phyloP scores from a whole-genome alignment of 2,329 filamentous ascomycete genomes.

The Fusarium succisae region DNA sequence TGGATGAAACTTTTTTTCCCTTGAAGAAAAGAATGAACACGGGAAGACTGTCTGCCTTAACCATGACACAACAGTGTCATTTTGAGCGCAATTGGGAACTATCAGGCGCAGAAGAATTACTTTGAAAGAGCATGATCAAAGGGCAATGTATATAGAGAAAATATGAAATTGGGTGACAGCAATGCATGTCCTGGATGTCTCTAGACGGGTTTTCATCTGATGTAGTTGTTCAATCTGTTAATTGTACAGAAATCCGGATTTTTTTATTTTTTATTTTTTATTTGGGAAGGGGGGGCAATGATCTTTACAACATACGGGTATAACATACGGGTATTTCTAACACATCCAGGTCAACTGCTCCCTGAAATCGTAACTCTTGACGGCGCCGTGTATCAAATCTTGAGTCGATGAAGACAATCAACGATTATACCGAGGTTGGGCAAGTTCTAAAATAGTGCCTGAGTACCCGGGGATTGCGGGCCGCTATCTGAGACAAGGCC shows the following conservation, averaged over 20 bases:
- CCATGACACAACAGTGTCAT: constrained; percentile 25
- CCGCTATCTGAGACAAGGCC: constrained; percentile 19
- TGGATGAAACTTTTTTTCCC: constrained; percentile 15
- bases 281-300: not conserved
- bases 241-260: not conserved
- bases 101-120: constrained; percentile 20
- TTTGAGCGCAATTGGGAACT: constrained; percentile 32
- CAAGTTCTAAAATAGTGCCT: not conserved
- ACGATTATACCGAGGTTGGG: not conserved
- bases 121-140: constrained; percentile 23
- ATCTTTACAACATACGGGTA: not conserved
- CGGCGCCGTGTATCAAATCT: not conserved
- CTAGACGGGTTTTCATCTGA: not conserved
- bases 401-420: not conserved
- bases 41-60: constrained; percentile 2
- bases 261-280: not conserved
- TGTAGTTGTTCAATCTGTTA: not conserved
- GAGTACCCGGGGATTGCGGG: constrained; percentile 1
- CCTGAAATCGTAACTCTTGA: not conserved
- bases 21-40: constrained; percentile 12
- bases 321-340: not conserved
- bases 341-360: not conserved
- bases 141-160: constrained; percentile 37
- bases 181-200: not conserved
- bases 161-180: constrained; percentile 19